These are phyloP conservation scores for Pyrenochaeta sp. DNA, from an alignment of 2,329 filamentous ascomycete species.

Conservation along the genomic window DNA sequence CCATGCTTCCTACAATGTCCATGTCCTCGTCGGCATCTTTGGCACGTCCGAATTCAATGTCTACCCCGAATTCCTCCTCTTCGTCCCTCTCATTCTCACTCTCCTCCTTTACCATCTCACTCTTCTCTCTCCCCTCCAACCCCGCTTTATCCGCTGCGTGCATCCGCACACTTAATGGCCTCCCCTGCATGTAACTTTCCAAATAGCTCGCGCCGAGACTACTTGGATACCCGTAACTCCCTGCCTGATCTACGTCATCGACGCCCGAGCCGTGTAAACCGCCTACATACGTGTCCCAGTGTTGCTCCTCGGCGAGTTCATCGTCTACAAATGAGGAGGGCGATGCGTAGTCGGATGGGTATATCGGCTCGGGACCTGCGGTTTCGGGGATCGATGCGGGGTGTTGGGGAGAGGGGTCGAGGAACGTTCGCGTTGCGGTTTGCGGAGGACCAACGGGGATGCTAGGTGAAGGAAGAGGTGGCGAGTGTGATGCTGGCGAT, in stretches of 20 bases:
- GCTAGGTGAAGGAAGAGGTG: conserved; percentile 25
- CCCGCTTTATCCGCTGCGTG: conserved; percentile 44
- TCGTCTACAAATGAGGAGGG: conserved; percentile 19
- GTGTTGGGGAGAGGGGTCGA: conserved; percentile 35
- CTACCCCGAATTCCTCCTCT: conserved; percentile 6
- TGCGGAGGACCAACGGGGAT: conserved; percentile 31
- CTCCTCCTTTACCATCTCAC: conserved; percentile 21
- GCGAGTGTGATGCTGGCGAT: conserved; percentile 15
- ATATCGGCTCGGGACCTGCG: conserved; percentile 32
- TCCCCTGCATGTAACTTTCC: conserved; percentile 49
- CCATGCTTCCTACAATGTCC: conserved; percentile 46
- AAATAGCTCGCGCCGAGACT: conserved; percentile 48
- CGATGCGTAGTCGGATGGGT: conserved; percentile 10
- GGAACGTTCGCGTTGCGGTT: conserved; percentile 29
- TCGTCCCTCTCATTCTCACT: conserved; percentile 12
- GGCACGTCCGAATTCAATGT: conserved; percentile 1
- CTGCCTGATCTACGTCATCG: conserved; percentile 46
- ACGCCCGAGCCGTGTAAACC: conserved; percentile 44
- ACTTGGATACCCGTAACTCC: conserved; percentile 46
- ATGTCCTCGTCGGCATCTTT: conserved; percentile 25
- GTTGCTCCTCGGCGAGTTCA: conserved; percentile 25
- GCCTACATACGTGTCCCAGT: conserved; percentile 48
- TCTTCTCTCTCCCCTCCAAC: conserved; percentile 34
- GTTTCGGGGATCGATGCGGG: conserved; percentile 24
- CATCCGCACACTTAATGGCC: conserved; percentile 47